Conservation (phyloP, 2,329 filamentous ascomycete genomes). For the Botrytis deweyae region DNA sequence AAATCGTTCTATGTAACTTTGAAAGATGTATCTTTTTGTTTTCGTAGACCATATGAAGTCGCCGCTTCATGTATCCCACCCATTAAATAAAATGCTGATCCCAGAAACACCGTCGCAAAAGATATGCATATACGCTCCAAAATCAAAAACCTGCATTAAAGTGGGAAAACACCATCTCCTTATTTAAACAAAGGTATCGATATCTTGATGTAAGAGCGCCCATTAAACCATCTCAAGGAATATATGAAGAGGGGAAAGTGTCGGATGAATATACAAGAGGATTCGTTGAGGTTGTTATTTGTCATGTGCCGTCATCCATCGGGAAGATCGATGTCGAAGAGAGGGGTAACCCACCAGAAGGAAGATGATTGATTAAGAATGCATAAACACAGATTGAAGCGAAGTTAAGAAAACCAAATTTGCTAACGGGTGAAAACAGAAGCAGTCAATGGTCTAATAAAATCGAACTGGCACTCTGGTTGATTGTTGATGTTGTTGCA, state of each 20-base stretch:
- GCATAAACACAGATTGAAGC: conserved; percentile 37
- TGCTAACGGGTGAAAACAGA: conserved; percentile 30
- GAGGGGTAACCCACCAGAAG: conserved; percentile 36
- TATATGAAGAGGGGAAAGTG: conserved; percentile 28
- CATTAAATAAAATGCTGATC: conserved; percentile 38
- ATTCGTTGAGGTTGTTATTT: conserved; percentile 37
- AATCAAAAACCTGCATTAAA: conserved; percentile 35
- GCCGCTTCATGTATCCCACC: conserved; percentile 39
- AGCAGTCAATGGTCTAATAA: conserved; percentile 34
- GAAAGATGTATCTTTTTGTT: conserved; percentile 36
- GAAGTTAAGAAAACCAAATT: conserved; percentile 31
- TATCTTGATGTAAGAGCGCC: conserved; percentile 37
- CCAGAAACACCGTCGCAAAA: conserved; percentile 39
- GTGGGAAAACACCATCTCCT: conserved; percentile 35
- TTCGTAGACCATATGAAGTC: conserved; percentile 38
- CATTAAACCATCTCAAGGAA: conserved; percentile 37
- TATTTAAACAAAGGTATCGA: conserved; percentile 41
- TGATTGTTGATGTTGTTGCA: conserved; percentile 45
- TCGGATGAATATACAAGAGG: conserved; percentile 39
- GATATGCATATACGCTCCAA: conserved; percentile 39
- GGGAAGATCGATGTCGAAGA: conserved; percentile 38
- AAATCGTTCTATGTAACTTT: conserved; percentile 40
- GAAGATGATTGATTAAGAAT: conserved; percentile 32
- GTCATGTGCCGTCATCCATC: conserved; percentile 31
- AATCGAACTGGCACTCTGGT: conserved; percentile 27